phyloP scores from a whole-genome alignment of 179 eudicot genomes.

The Sideroxylon spinosum region DNA sequence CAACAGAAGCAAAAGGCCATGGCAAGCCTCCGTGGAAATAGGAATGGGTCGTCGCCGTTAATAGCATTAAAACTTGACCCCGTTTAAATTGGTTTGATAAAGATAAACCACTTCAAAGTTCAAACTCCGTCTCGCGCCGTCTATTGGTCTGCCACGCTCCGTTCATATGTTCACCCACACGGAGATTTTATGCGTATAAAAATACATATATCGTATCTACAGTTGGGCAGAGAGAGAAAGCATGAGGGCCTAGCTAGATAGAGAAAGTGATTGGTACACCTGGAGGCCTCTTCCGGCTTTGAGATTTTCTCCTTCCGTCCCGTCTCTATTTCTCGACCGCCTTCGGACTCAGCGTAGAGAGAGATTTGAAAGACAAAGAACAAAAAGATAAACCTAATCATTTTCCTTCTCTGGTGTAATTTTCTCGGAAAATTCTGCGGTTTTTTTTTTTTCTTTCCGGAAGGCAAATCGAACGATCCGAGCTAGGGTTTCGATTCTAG shows the following conservation, averaged over 20 bases:
- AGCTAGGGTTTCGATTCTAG: slow-evolving; percentile 11
- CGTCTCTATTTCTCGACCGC: slow-evolving; percentile 9
- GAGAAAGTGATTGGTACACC: background rate
- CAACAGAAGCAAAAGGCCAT: too few species aligned
- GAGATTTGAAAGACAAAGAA: background rate
- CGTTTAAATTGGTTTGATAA: background rate
- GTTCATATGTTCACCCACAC: too few species aligned
- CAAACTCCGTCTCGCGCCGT: background rate
- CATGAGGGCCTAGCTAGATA: background rate
- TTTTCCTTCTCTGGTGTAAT: background rate
- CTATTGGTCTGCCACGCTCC: background rate
- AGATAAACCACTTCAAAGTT: background rate
- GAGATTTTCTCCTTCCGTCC: slow-evolving; percentile 5
- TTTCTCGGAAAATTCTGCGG: background rate
- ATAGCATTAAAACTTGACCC: background rate
- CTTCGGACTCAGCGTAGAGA: background rate
- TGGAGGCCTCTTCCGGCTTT: background rate
- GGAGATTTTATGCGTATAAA: too few species aligned
- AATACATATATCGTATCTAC: too few species aligned
- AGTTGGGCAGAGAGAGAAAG: too few species aligned
- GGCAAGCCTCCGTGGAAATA: background rate
- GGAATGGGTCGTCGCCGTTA: background rate
- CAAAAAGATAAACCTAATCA: background rate
- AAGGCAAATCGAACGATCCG: background rate
- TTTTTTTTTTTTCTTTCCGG: background rate